Conservation (phyloP, 2,329 filamentous ascomycete genomes). For the Karstenula rhodostoma region DNA sequence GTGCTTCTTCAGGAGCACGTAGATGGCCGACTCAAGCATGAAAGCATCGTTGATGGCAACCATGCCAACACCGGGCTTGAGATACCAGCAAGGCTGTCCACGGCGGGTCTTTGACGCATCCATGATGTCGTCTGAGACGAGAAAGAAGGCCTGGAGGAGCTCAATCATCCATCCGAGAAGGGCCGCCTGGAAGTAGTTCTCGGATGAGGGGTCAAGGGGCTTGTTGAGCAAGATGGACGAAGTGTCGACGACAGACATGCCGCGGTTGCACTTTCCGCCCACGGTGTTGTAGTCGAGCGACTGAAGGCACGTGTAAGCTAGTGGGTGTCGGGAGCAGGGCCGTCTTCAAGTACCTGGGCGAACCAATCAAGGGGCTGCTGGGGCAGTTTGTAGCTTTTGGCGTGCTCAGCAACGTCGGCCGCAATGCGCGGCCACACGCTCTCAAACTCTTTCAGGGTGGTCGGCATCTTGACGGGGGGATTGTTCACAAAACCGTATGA, state of each 20-base stretch:
- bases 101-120: slow-evolving; percentile 93
- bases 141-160: slow-evolving; percentile 97
- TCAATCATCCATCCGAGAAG: slow-evolving; percentile 97
- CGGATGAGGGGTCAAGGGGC: slow-evolving; percentile 71
- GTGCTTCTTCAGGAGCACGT: slow-evolving; percentile 89
- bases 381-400: slow-evolving; percentile 83
- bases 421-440: slow-evolving; percentile 86
- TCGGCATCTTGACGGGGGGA: slow-evolving; percentile 53
- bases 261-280: slow-evolving; percentile 98
- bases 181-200: slow-evolving; percentile 85
- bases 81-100: slow-evolving; percentile 96
- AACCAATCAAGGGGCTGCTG: slow-evolving; percentile 85
- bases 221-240: slow-evolving; percentile 78
- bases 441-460: slow-evolving; percentile 87
- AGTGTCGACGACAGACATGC: slow-evolving; percentile 96
- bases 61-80: slow-evolving; percentile 86
- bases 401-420: slow-evolving; percentile 80
- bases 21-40: slow-evolving; percentile 92
- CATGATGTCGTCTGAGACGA: slow-evolving; percentile 99
- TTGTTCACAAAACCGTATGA: neutral
- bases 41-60: slow-evolving; percentile 98
- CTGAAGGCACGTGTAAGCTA: slow-evolving; percentile 56
- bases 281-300: slow-evolving; percentile 84
- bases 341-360: slow-evolving; percentile 67
- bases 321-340: slow-evolving; percentile 8